phyloP scores from a whole-genome alignment of 176 grass and related monocot genomes.

The Cocos nucifera region DNA sequence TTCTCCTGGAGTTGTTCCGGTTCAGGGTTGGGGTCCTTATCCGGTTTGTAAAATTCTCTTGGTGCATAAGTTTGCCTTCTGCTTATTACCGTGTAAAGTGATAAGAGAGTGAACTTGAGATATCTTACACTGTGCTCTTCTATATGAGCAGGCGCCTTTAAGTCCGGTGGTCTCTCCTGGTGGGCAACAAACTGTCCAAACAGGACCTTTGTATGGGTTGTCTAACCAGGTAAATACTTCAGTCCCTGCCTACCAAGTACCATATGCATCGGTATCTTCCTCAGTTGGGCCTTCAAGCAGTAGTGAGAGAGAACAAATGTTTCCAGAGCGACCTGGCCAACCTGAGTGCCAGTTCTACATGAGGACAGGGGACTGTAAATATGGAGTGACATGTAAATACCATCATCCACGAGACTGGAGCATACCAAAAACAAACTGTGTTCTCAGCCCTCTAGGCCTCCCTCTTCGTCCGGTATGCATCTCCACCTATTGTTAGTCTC shows the following conservation, averaged over 20 bases:
- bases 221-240: conserved; percentile 11
- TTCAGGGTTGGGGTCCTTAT: conserved; percentile 89
- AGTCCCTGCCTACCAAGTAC: conserved; percentile 10
- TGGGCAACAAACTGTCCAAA: conserved; percentile 30
- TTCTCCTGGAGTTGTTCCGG: conserved; percentile 54
- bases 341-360: conserved; percentile 37
- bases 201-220: conserved; percentile 24
- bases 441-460: conserved; percentile 31
- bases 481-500: not conserved
- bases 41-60: conserved; percentile 32
- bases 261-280: conserved; percentile 11
- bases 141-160: conserved; percentile 22
- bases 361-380: conserved; percentile 45
- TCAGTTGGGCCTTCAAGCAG: conserved; percentile 17
- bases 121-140: conserved; percentile 1
- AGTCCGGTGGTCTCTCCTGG: conserved; percentile 17
- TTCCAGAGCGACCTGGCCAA: conserved; percentile 33
- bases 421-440: conserved; percentile 24
- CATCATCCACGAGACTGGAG: conserved; percentile 30
- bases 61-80: too few relatives aligned
- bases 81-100: not conserved
- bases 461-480: conserved; percentile 44
- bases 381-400: conserved; percentile 34
- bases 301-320: conserved; percentile 14
- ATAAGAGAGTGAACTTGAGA: not conserved